A percentile compares a stretch with the other conserved stretches of the same genome.
Evolutionary conservation across 2,329 filamentous ascomycete species (phyloP).

Genomic region (Paecilomyces variotii): DNA sequence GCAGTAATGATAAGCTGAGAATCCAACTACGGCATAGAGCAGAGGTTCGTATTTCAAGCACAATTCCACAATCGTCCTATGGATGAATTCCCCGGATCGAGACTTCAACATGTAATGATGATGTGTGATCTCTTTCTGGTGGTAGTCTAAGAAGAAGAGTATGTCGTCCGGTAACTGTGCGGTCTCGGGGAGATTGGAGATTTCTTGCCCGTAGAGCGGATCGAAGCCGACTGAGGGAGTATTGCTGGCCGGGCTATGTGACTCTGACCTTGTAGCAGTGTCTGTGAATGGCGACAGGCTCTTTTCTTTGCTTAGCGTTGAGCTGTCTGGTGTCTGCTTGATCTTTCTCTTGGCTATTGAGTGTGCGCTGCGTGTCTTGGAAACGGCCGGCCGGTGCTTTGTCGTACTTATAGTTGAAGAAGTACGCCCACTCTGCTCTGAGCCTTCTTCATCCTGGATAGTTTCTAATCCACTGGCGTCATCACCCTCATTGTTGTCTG

Average conservation of each 20-base stretch:
- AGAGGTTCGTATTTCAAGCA: constrained; percentile 73
- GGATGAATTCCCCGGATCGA: constrained; percentile 66
- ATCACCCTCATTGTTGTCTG: constrained; percentile 40
- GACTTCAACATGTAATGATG: constrained; percentile 75
- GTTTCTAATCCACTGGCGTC: constrained; percentile 31
- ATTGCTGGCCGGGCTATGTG: constrained; percentile 19
- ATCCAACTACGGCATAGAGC: constrained; percentile 78
- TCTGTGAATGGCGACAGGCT: constrained; percentile 48
- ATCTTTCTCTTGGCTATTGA: constrained; percentile 19
- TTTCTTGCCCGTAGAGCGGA: constrained; percentile 13
- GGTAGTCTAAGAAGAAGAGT: constrained; percentile 71
- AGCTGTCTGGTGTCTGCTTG: constrained; percentile 23
- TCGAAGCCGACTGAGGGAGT: constrained; percentile 3
- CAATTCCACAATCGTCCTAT: constrained; percentile 59
- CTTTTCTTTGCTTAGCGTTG: constrained; percentile 35
- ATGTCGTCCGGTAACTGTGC: constrained; percentile 52
- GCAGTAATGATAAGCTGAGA: constrained; percentile 78
- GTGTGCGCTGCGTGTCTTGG: constrained; percentile 22
- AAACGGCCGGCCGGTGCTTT: constrained; percentile 12
- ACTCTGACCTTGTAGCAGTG: constrained; percentile 30
- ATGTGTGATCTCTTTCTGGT: constrained; percentile 65
- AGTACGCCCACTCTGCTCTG: constrained; percentile 11
- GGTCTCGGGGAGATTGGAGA: constrained; percentile 15
- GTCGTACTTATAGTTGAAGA: constrained; percentile 15
- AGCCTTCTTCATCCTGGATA: constrained; percentile 36